A percentile compares a stretch with the other conserved stretches of the same genome.
Conservation (phyloP, 1,284 basidiomycete genomes). For the Pisolithus thermaeus region DNA sequence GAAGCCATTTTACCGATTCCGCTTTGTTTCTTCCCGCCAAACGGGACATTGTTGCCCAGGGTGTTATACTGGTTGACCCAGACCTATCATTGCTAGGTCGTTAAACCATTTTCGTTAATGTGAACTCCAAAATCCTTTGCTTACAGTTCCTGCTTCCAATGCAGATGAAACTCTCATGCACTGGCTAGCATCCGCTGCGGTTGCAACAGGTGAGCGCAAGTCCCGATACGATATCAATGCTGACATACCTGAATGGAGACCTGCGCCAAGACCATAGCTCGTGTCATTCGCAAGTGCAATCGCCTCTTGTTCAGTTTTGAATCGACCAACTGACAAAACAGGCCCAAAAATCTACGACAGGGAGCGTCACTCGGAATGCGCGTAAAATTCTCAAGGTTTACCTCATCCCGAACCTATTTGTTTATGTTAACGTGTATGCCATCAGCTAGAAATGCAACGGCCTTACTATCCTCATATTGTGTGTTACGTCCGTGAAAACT, state of each 20-base stretch:
- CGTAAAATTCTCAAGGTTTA: constrained; percentile 22
- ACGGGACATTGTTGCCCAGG: constrained; percentile 80
- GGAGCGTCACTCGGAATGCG: constrained; percentile 5
- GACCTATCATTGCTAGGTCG: constrained; percentile 40
- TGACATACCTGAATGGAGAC: constrained; percentile 75
- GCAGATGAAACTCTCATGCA: constrained; percentile 80
- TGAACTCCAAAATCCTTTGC: constrained; percentile 16
- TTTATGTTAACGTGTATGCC: constrained; percentile 8
- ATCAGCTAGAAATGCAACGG: constrained; percentile 1
- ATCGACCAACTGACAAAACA: constrained; percentile 71
- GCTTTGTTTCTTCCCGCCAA: constrained; percentile 88
- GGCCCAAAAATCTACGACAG: constrained; percentile 74
- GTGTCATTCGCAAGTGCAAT: constrained; percentile 80
- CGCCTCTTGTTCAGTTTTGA: constrained; percentile 76
- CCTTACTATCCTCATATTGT: constrained; percentile 75
- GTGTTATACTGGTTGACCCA: constrained; percentile 90
- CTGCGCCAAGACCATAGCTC: constrained; percentile 83
- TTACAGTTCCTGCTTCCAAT: constrained; percentile 80
- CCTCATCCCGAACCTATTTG: constrained; percentile 67
- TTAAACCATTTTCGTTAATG: no score
- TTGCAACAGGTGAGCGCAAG: not conserved
- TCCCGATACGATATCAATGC: not conserved
- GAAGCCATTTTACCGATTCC: constrained; percentile 47
- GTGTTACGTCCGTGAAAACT: constrained; percentile 72
- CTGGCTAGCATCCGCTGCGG: constrained; percentile 74